Evolutionary conservation across 1,139 yeast genomes (phyloP).

Genomic region (Candida tunisiensis): DNA sequence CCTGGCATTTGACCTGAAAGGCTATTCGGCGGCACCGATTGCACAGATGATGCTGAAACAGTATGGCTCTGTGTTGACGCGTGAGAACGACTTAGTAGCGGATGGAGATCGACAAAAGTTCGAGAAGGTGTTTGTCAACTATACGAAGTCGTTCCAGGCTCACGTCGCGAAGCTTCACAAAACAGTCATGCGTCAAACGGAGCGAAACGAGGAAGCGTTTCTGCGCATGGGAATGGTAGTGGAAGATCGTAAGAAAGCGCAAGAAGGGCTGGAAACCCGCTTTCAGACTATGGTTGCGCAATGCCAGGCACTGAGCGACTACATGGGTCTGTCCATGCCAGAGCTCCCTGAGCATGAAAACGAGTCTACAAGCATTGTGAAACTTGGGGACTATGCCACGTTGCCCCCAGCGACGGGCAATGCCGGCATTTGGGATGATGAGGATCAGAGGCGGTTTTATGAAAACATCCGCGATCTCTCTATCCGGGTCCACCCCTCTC

Average conservation of each 20-base stretch:
- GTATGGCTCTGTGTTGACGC: conserved; percentile 18
- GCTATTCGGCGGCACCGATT: conserved; percentile 26
- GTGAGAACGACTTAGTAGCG: conserved; percentile 6
- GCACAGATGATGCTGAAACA: conserved; percentile 37
- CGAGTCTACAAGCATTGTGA: conserved; percentile 3
- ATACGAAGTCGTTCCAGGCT: conserved; percentile 29
- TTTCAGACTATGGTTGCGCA: conserved; percentile 31
- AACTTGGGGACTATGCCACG: neutral
- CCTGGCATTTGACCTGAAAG: conserved; percentile 27
- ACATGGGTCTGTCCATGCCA: conserved; percentile 21
- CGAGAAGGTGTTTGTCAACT: conserved; percentile 26
- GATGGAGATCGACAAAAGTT: conserved; percentile 12
- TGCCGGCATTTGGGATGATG: conserved; percentile 45
- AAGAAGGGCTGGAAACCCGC: conserved; percentile 22
- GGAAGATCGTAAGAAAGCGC: conserved; percentile 32
- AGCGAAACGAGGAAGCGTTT: conserved; percentile 34
- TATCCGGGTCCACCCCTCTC: conserved; percentile 4
- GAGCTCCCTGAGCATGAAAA: conserved; percentile 11
- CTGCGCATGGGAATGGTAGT: conserved; percentile 48
- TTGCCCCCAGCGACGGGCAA: conserved; percentile 8
- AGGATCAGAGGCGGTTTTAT: conserved; percentile 48
- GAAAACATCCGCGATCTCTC: conserved; percentile 24
- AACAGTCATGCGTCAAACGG: conserved; percentile 20
- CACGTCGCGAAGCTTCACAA: conserved; percentile 22
- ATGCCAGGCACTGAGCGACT: conserved; percentile 30